Base-by-base conservation (phyloP, 2,329 filamentous ascomycete species). In the Dothistroma septosporum region DNA sequence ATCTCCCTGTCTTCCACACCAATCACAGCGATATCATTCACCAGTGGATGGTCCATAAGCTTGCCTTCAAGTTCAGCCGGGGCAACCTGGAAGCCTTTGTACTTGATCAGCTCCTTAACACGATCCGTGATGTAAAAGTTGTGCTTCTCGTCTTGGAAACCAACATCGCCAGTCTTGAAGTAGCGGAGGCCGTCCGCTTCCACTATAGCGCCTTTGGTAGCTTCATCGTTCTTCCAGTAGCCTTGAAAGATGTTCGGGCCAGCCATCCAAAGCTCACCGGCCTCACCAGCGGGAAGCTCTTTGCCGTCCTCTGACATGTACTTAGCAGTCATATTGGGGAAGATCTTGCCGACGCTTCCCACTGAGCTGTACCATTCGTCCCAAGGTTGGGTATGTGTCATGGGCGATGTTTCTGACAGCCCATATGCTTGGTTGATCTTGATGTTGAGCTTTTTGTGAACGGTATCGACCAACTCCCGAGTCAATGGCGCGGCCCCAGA, bases 81-180 rank as follows among this genome's bases (percentile, higher is more conserved):
- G 2, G 79, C 75, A 0, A 81, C 79, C 57, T 80, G 79, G 67
- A 80, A 81, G 33, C 66, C 68, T 35, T 71, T 72, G 60, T 84
- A 88, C 75, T 89, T 85, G 72, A 87, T 86, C 59, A 86, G 70
- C 73, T 86, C 84, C 78, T 92, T 92, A 37, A 91, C 81, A 7
- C 92, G 87, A 72, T 97, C 92, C 0, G 92, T 96, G 72, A 96
- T 93, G 78, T 87, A 96, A 69, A 95, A 91, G 71, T 95, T 90
- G 37, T 90, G 89, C 58, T 89, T 82, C 52, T 83, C 78, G 71
- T 96, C 91, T 69, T 90, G 85, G 65, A 89, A 87, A 2, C 91
- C 90, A 22, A 96, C 86, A 70, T 97, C 92, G 1, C 92, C 92
- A 0, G 92, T 96, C 75, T 88, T 92, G 82, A 96, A 96, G 79